Percentiles rank a stretch among this genome's conserved stretches.
Conservation (phyloP, 805 yeast species). For the Grigorovia transvaalensis region DNA sequence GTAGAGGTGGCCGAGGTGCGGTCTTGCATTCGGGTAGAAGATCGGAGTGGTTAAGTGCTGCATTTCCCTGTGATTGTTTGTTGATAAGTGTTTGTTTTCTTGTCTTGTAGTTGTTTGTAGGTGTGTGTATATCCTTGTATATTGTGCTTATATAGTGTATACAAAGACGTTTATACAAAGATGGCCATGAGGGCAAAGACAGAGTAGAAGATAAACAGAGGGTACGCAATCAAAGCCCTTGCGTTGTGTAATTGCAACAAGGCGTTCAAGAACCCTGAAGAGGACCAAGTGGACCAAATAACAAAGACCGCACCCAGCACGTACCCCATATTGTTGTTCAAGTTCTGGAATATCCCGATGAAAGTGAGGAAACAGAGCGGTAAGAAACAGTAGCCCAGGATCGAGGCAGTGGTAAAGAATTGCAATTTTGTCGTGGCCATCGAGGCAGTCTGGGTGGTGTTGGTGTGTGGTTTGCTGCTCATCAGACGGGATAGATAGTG, state of each 20-base stretch:
- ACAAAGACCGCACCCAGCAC: conserved; percentile 55
- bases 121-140: not conserved
- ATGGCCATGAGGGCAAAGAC: conserved; percentile 95
- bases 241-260: conserved; percentile 76
- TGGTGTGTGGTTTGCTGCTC: conserved; percentile 43
- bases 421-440: conserved; percentile 30
- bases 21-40: conserved; percentile 89
- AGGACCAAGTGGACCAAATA: conserved; percentile 84
- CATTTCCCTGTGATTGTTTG: not conserved
- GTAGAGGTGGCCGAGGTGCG: conserved; percentile 90
- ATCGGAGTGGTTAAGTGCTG: conserved; percentile 78
- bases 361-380: conserved; percentile 59
- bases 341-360: conserved; percentile 61
- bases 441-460: too few species aligned
- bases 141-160: not conserved
- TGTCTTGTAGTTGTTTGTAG: not conserved
- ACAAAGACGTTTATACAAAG: conserved; percentile 61
- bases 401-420: conserved; percentile 69
- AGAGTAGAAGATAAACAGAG: conserved; percentile 80
- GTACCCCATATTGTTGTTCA: conserved; percentile 73
- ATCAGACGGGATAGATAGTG: conserved; percentile 79
- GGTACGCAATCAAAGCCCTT: conserved; percentile 86
- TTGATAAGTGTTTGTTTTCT: not conserved
- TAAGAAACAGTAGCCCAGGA: conserved; percentile 84
- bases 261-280: conserved; percentile 86